Percentiles rank a stretch among this genome's conserved stretches.
These are phyloP conservation scores for Nemania sp. DNA, from an alignment of 2,329 filamentous ascomycete genomes.

Conservation along the genomic window DNA sequence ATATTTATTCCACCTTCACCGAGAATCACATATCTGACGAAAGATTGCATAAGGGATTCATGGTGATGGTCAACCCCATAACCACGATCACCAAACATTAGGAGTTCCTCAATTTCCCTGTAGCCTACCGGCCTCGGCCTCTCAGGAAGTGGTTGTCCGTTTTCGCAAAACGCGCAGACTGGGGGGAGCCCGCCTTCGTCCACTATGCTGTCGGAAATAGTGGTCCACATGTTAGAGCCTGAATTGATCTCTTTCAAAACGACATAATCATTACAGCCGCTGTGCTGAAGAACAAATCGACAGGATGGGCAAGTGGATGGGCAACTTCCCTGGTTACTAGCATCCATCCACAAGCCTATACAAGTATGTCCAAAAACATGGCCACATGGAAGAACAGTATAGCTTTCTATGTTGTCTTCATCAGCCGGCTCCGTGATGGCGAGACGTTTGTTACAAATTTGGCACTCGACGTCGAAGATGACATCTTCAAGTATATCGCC, in stretches of 20 bases:
- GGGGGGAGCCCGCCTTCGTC: not conserved
- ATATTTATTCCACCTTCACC: too few species aligned
- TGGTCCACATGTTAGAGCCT: not conserved
- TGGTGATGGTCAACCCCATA: too few species aligned
- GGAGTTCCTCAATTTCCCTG: too few species aligned
- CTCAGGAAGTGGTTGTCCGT: too few species aligned
- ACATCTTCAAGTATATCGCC: not conserved
- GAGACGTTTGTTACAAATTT: constrained; percentile 13
- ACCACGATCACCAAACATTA: too few species aligned
- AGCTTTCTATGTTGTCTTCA: too few species aligned
- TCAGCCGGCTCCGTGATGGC: constrained; percentile 8
- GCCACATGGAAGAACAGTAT: constrained; percentile 6
- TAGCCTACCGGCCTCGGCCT: not conserved
- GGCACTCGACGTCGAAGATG: not conserved
- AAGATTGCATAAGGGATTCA: too few species aligned
- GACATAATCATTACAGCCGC: not conserved
- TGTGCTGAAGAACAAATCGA: not conserved
- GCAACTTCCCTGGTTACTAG: accelerated
- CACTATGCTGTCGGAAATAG: not conserved
- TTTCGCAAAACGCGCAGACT: not conserved
- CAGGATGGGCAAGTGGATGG: constrained; percentile 16
- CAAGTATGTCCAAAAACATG: constrained; percentile 3
- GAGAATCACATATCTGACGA: too few species aligned
- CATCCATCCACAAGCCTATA: not conserved
- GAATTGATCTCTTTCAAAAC: accelerated